A percentile compares a stretch with the other conserved stretches of the same genome.
Conservation (phyloP, 768 basidiomycete species). For the Auriscalpium microsporum region DNA sequence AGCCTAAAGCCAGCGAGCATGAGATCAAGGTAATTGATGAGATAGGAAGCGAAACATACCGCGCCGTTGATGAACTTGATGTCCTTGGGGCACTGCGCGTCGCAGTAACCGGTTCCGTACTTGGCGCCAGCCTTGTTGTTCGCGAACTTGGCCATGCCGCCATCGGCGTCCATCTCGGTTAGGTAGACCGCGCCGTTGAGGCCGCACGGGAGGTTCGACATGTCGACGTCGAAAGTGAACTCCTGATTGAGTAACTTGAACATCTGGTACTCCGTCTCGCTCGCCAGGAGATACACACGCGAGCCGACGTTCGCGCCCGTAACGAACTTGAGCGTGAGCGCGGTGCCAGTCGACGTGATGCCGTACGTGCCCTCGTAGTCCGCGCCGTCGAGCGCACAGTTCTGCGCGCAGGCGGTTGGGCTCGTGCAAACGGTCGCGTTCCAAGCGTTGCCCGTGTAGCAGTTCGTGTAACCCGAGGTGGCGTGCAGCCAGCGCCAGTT, state of each 20-base stretch:
- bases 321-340: constrained; percentile 26
- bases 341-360: constrained; percentile 19
- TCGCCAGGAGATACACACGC: constrained; percentile 42
- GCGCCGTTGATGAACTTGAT: constrained; percentile 53
- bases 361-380: constrained; percentile 27
- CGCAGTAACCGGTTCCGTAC: constrained; percentile 61
- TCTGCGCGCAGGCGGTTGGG: constrained; percentile 35
- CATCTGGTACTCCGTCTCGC: constrained; percentile 33
- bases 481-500: constrained; percentile 40
- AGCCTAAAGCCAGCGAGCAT: constrained; percentile 25
- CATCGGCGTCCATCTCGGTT: constrained; percentile 50
- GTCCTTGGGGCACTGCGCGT: constrained; percentile 51
- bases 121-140: constrained; percentile 51
- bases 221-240: constrained; percentile 54
- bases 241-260: constrained; percentile 49
- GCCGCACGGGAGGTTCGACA: constrained; percentile 48
- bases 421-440: constrained; percentile 43
- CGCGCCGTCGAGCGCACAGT: constrained; percentile 28
- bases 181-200: constrained; percentile 59
- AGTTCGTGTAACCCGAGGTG: constrained; percentile 29
- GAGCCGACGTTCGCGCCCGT: constrained; percentile 28
- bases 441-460: constrained; percentile 52
- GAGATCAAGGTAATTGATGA: neutral
- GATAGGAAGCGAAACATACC: constrained; percentile 23
- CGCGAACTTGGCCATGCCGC: constrained; percentile 40